Percentiles rank a stretch among this genome's conserved stretches.
phyloP scores from a whole-genome alignment of 331 rosid genomes.

The Malus hybrid region DNA sequence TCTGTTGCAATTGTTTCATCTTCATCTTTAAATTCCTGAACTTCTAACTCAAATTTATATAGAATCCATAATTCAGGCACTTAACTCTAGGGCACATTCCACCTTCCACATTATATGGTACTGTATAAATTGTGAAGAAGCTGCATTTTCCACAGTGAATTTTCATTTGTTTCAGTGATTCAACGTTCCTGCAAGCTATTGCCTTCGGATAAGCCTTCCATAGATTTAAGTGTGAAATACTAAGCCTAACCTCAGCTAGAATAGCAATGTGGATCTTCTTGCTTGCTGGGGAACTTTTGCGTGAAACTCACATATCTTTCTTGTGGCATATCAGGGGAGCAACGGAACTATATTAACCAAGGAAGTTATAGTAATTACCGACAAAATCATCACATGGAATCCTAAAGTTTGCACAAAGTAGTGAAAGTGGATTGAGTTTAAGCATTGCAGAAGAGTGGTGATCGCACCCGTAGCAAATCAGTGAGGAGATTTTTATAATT shows the following conservation, averaged over 20 bases:
- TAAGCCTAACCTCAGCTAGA: background rate
- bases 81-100: background rate
- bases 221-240: background rate
- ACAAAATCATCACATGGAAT: background rate
- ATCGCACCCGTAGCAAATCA: background rate
- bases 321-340: conserved; percentile 1
- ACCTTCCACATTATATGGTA: background rate
- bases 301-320: background rate
- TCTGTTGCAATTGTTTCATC: background rate
- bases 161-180: background rate
- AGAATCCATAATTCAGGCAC: background rate
- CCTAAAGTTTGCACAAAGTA: background rate
- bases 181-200: background rate
- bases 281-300: background rate
- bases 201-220: background rate
- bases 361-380: background rate
- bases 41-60: background rate
- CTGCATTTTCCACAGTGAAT: background rate
- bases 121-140: background rate
- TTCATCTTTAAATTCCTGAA: background rate
- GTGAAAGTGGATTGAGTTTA: background rate
- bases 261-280: background rate
- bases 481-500: background rate
- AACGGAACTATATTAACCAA: background rate
- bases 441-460: background rate